Base-by-base conservation (phyloP, 2,329 filamentous ascomycete genomes). In the Epichloe sylvatica region DNA sequence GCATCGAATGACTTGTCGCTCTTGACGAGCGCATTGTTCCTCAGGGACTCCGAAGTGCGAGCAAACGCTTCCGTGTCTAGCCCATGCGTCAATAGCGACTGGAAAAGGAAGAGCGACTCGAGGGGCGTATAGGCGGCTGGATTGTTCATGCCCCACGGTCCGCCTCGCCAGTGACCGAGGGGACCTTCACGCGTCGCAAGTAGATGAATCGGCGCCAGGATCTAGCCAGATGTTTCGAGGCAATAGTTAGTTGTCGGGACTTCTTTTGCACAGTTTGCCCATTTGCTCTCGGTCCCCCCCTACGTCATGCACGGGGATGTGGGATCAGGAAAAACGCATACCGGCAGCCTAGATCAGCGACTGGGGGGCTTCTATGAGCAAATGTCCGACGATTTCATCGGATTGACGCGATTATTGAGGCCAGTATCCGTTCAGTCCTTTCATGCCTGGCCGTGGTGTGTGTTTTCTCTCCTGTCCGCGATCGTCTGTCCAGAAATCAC, bases 101-200 rank as follows among this genome's bases (percentile, higher is more conserved):
- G 86, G 70, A 92, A 91, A 61, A 94, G 77, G 57, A 92, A 78
- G 54, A 94, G 76, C 62, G 83, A 85, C 76, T 94, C 89, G 72
- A 94, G 84, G 58, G 83, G 79, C 63, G 87, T 91, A 69, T 92
- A 90, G 61, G 75, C 73, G 62, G 79, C 75, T 67, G 68, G 65
- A 61, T 67, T 67, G 71, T 71, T 76, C 75, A 78, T 78, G 66
- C 71, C 74, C 71, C 71, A 64, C 63, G 66, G 67, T 68, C 67
- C 70, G 62, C 73, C 73, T 75, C 74, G 73, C 70, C 70, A 70
- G 67, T 67, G 66, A 68, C 74, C 72, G 73, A 75, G 72, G 73
- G 70, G 69, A 69, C 66, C 69, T 68, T 73, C 67, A 65, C 70
- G 71, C 70, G 67, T 70, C 65, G 73, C 67, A 60, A 72, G 63